Base-by-base conservation (phyloP, 2,329 filamentous ascomycete species). In the Colletotrichum lini region DNA sequence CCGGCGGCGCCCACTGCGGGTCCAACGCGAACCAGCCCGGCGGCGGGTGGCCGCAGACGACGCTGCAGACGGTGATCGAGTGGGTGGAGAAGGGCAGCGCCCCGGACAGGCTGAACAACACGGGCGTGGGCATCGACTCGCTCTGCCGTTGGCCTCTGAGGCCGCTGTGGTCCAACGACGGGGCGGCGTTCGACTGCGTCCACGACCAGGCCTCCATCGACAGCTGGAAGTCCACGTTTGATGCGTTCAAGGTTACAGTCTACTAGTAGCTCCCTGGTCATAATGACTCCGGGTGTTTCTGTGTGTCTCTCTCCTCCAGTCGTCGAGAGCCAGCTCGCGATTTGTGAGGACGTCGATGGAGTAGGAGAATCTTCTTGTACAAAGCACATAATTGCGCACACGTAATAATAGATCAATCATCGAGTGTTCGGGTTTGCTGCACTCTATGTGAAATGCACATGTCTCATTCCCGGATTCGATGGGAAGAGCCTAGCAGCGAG, bases 41-140 rank as follows among this genome's bases (percentile, higher is more conserved):
- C n/a, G 61, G 59, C 4, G 59, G 61, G 12, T 65, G 59, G 60
- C 59, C 61, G 12, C 60, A 65, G 75, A 82, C 82, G 16, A 87
- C 85, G 73, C 79, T 87, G 73, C 79, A 81, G 73, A 81, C 77
- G 2, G 78, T 87, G 74, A 84, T 89, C 59, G 79, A 86, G 65
- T 89, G 86, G 87, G 86, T 87, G 0, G 86, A 89, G 79, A 82
- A 85, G 15, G 84, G 82, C 2, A 76, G 81, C 5, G 81, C 80
- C 56, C 86, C 87, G 2, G 78, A 76, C 10, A 82, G 78, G 0
- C 74, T 89, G 47, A 84, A 84, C 52, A 84, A 78, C 23, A 78
- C 78, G 0, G 83, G 83, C 7, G 81, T 79, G 54, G 77, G 81
- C 30, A 77, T 82, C 53, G 38, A 18, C 0, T 75, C 78, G 62